Conservation (phyloP, 306 rosid genomes). For the Inga laurina region DNA sequence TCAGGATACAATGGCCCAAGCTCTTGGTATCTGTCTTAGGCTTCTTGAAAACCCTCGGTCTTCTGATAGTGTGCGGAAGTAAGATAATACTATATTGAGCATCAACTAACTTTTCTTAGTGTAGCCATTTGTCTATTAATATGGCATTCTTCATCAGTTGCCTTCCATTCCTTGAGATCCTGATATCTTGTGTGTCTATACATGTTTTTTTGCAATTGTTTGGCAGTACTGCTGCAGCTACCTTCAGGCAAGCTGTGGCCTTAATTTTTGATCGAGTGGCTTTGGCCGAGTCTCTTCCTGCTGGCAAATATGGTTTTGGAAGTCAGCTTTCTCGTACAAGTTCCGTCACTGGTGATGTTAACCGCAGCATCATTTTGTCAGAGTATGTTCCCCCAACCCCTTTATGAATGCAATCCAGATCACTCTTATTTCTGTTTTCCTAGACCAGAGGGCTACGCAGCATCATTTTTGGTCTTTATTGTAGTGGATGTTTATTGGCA, state of each 20-base stretch:
- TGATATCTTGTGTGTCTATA: constrained; percentile 18
- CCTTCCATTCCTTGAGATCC: constrained; percentile 20
- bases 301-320: constrained; percentile 76
- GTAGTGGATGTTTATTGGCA: constrained; percentile 2
- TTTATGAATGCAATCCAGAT: constrained; percentile 14
- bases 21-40: constrained; percentile 93
- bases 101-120: neutral
- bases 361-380: constrained; percentile 68
- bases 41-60: constrained; percentile 87
- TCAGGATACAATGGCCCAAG: constrained; percentile 90
- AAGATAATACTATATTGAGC: constrained; percentile 35
- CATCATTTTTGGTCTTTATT: constrained; percentile 16
- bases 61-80: constrained; percentile 93
- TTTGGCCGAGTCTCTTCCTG: constrained; percentile 87
- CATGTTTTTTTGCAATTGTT: constrained; percentile 43
- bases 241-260: constrained; percentile 98
- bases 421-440: constrained; percentile 32
- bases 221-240: constrained; percentile 97
- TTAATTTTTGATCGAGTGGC: constrained; percentile 83
- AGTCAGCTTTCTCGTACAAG: constrained; percentile 73
- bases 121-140: constrained; percentile 16
- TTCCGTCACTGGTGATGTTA: constrained; percentile 79
- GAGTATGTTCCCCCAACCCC: constrained; percentile 53
- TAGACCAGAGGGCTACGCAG: neutral
- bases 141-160: constrained; percentile 4